A percentile compares a stretch with the other conserved stretches of the same genome.
Evolutionary conservation across 768 basidiomycete species (phyloP).

Genomic region (Strobilomyces dryophilus): DNA sequence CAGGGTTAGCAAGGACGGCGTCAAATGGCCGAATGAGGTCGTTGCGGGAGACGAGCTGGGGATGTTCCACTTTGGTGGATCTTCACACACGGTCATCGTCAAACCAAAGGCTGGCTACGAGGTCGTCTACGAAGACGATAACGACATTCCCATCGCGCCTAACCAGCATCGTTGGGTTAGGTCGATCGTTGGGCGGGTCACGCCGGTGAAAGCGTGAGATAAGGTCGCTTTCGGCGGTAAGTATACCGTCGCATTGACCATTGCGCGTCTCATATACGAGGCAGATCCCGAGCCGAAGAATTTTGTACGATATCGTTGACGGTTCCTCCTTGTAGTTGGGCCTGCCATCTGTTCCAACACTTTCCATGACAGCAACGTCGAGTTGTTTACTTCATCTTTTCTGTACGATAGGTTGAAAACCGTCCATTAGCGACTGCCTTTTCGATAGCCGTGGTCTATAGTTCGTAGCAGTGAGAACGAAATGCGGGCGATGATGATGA

Average conservation of each 20-base stretch:
- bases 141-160: neutral
- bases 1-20: conserved; percentile 6
- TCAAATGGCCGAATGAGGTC: neutral
- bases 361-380: too few species aligned
- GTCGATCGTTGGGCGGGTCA: conserved; percentile 3
- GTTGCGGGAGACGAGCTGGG: neutral
- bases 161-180: conserved; percentile 6
- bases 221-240: neutral
- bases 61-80: conserved; percentile 64
- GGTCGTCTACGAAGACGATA: conserved; percentile 9
- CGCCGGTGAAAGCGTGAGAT: neutral
- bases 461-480: too few species aligned
- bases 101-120: neutral
- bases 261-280: neutral
- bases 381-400: too few species aligned
- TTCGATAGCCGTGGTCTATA: too few species aligned
- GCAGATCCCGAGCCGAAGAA: too few species aligned
- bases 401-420: too few species aligned
- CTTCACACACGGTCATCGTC: conserved; percentile 43
- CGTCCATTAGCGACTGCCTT: too few species aligned
- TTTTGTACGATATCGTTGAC: too few species aligned
- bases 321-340: too few species aligned
- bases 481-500: too few species aligned
- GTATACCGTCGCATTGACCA: neutral
- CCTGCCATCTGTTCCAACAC: too few species aligned